A percentile compares a stretch with the other conserved stretches of the same genome.
Conservation (phyloP, 2,329 filamentous ascomycete genomes). For the Stemphylium vesicarium region DNA sequence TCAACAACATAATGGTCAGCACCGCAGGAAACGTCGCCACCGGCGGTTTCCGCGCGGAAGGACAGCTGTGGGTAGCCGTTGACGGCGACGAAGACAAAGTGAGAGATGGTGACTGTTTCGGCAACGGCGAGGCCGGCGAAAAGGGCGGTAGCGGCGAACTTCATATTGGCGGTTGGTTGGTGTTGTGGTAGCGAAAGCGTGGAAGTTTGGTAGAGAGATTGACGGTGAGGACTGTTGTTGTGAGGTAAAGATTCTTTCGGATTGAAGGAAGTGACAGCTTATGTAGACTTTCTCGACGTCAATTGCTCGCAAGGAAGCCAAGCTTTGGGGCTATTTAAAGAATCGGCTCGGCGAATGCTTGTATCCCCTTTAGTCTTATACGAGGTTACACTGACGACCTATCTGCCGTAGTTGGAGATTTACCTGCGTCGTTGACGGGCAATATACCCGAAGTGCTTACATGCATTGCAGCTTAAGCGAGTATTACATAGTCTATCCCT, state of each 20-base stretch:
- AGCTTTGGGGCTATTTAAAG: neutral
- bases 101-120: neutral
- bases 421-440: neutral
- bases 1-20: neutral
- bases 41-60: neutral
- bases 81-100: neutral
- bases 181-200: neutral
- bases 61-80: neutral
- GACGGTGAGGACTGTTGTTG: neutral
- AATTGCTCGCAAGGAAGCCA: neutral
- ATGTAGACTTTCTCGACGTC: neutral
- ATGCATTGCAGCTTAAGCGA: too few species aligned
- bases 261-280: neutral
- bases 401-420: neutral
- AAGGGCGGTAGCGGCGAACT: neutral
- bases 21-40: neutral
- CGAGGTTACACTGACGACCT: neutral
- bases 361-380: neutral
- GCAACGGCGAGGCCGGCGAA: slow-evolving; percentile 5
- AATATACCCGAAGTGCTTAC: too few species aligned
- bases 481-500: too few species aligned
- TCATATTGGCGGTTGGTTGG: neutral
- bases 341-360: neutral
- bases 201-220: neutral
- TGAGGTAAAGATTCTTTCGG: neutral